Conservation (phyloP, 192 early-diverging fungal species). For the Coemansia sp. region DNA sequence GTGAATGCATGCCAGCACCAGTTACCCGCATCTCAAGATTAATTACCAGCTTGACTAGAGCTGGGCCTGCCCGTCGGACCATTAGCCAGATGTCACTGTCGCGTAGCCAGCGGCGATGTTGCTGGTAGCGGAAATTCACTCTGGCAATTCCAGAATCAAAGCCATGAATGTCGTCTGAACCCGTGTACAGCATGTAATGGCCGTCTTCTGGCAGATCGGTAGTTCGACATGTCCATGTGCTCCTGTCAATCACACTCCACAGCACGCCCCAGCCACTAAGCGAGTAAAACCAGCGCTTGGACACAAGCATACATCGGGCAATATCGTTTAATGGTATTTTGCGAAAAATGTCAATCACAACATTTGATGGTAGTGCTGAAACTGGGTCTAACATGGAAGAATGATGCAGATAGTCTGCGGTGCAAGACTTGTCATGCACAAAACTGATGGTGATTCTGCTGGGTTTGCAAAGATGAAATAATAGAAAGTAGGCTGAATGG, state of each 20-base stretch:
- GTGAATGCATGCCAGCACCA: slow-evolving; percentile 13
- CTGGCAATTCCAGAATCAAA: too few relatives aligned
- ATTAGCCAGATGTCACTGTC: slow-evolving; percentile 21
- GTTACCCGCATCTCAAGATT: slow-evolving; percentile 22
- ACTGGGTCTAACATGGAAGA: slow-evolving; percentile 26
- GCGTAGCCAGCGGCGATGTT: neutral
- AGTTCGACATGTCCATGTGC: neutral
- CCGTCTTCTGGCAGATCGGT: too few relatives aligned
- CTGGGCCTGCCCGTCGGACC: slow-evolving; percentile 36
- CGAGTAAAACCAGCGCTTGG: slow-evolving; percentile 31
- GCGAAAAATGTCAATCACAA: slow-evolving; percentile 33
- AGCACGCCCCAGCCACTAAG: slow-evolving; percentile 23
- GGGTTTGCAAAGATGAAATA: too few relatives aligned
- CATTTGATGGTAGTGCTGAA: slow-evolving; percentile 20
- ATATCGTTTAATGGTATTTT: slow-evolving; percentile 26
- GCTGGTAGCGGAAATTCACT: neutral
- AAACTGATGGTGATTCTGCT: too few relatives aligned
- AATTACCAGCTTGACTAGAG: slow-evolving; percentile 23
- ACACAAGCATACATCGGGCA: slow-evolving; percentile 36
- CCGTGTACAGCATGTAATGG: neutral
- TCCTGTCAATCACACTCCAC: slow-evolving; percentile 33
- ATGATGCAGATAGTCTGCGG: too few relatives aligned
- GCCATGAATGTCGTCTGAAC: neutral
- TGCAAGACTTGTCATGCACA: too few relatives aligned
- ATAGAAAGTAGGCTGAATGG: too few relatives aligned